A percentile compares a stretch with the other conserved stretches of the same genome.
These are phyloP conservation scores for Dipodascus albidus DNA, from an alignment of 805 yeast genomes.

Conservation along the genomic window DNA sequence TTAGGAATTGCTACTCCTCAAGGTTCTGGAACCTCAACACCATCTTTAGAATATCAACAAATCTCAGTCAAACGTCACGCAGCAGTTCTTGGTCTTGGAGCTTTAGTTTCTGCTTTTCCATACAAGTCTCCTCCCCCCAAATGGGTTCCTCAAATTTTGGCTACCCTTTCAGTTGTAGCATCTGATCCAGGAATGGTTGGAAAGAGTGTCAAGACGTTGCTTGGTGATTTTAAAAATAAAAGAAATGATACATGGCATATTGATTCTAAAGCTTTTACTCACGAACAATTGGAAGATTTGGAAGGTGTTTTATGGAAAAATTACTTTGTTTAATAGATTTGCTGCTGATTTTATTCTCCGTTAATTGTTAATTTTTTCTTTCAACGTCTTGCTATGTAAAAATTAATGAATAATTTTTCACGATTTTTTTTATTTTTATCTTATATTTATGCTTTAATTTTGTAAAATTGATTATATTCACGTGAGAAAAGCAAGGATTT, in stretches of 20 bases:
- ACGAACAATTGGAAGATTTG: conserved; percentile 73
- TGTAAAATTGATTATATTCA: no score
- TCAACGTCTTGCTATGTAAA: no score
- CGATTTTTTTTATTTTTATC: neutral
- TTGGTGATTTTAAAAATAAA: conserved; percentile 79
- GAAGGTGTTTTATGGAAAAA: conserved; percentile 94
- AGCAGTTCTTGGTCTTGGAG: conserved; percentile 79
- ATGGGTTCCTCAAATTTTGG: conserved; percentile 74
- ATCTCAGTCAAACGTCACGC: conserved; percentile 53
- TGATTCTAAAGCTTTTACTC: conserved; percentile 63
- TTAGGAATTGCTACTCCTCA: conserved; percentile 3
- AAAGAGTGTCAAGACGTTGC: conserved; percentile 65
- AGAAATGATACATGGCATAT: conserved; percentile 96
- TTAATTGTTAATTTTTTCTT: no score
- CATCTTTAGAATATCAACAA: conserved; percentile 19
- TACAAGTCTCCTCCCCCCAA: conserved; percentile 81
- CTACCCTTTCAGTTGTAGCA: conserved; percentile 52
- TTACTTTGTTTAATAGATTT: conserved; percentile 58
- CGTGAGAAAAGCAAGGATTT: no score
- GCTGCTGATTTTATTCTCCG: no score
- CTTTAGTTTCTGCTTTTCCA: conserved; percentile 81
- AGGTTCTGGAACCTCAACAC: conserved; percentile 7
- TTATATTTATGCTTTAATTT: no score
- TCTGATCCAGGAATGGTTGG: conserved; percentile 72
- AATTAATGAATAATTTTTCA: neutral